Base-by-base conservation (phyloP, 352 stramenopile genomes). In the Pythium angustatum region DNA sequence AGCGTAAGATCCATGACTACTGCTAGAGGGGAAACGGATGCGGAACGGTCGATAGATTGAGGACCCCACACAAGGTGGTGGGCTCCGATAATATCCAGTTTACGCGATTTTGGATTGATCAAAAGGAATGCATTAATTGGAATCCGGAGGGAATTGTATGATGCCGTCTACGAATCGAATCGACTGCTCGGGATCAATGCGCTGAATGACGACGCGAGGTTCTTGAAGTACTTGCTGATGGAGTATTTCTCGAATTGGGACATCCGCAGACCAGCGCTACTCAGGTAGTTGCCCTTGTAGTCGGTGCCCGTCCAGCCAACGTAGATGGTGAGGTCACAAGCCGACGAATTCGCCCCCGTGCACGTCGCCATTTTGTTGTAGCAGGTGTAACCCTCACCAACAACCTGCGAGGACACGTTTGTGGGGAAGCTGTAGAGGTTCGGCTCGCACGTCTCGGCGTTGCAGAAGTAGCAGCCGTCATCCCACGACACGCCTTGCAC, bases 161-260 rank as follows among this genome's bases (percentile, higher is more conserved):
- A 8, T 55, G n/a, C 34, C 10, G 17, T 67, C 62, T 67, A 69
- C 38, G 58, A 33, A 28, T 88, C 75, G 38, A 79, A 81, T 31
- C 73, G 77, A 63, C 76, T 86, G 15, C 64, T 80, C 0, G 81
- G 76, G 33, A 83, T 33, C 0, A 90, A 44, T 8, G 68, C 73
- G 28, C 69, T 82, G 54, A 90, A 81, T 52, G 76, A 86, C 33
- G 56, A 79, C 26, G 70, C 68, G 36, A 93, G 68, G 48, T 81
- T 88, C 44, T 78, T 84, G 62, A 91, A 84, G 65, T 89, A 91
- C 48, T 80, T 88, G 54, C 71, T 76, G 59, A 91, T 83, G n/a
- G 85, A 93, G 69, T 91, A 92, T 59, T 90, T 88, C 49, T 84
- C 76, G 63, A 93, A 93, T 69, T 93, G 83, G 40, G 85, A 93